Conservation (phyloP, 192 early-diverging fungal species). For the Cetraspora pellucida region DNA sequence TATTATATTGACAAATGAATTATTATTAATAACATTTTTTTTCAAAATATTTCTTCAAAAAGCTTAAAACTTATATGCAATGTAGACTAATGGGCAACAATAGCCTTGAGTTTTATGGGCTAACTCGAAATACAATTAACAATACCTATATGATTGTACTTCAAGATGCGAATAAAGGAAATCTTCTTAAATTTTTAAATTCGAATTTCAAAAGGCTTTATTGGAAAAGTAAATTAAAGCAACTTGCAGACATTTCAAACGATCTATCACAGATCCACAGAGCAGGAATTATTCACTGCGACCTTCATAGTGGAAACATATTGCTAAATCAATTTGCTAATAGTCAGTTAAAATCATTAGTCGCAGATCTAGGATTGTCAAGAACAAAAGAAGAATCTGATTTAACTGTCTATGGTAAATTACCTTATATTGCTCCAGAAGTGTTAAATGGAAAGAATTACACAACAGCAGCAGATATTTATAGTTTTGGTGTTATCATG, state of each 20-base stretch:
- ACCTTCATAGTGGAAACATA: slow-evolving; percentile 35
- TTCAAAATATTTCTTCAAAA: no score
- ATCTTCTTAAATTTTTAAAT: slow-evolving; percentile 39
- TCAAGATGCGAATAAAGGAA: slow-evolving; percentile 39
- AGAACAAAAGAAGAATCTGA: background rate
- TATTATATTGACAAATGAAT: no score
- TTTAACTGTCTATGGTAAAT: slow-evolving; percentile 27
- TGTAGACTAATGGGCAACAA: no score
- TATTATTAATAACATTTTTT: no score
- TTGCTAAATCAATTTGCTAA: background rate
- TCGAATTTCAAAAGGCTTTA: slow-evolving; percentile 32
- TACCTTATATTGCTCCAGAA: slow-evolving; percentile 48
- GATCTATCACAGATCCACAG: slow-evolving; percentile 45
- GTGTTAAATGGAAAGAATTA: slow-evolving; percentile 37
- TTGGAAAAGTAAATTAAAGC: slow-evolving; percentile 36
- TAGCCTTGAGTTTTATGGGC: background rate
- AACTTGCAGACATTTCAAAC: slow-evolving; percentile 36
- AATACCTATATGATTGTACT: slow-evolving; percentile 42
- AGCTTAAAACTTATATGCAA: no score
- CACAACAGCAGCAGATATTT: slow-evolving; percentile 42
- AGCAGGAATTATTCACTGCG: slow-evolving; percentile 43
- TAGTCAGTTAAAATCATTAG: background rate
- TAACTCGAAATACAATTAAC: slow-evolving; percentile 14
- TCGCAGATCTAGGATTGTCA: slow-evolving; percentile 41
- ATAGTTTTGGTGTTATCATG: slow-evolving; percentile 47